Evolutionary conservation across 2,329 filamentous ascomycete genomes (phyloP), one percentile per base, ranked within the genome.

Genomic region (Myotisia sp.): DNA sequence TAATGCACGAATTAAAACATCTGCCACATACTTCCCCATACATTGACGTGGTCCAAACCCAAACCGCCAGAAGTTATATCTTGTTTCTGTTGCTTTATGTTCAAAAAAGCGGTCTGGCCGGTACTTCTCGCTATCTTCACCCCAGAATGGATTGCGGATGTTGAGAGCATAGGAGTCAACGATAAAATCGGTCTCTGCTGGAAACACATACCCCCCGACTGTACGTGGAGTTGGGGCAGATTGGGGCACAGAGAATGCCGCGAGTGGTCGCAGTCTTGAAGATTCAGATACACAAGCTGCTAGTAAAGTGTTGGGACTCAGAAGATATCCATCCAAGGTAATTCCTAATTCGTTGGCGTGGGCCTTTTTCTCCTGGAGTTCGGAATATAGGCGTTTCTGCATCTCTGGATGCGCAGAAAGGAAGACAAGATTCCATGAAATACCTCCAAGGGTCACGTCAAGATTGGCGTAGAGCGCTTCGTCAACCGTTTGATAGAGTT

Each of bases 381-480:
- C 55, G 0, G 34, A 13, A 3, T 45, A 43, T 0, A 63, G 29
- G 6, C 47, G 31, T 4, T 34, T 35, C 36, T 64, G 59, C 3
- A 49, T 39, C 2, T 47, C 44, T 0, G 42, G 49, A 36, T 63
- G 26, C 2, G 50, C 47, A 1, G 62, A 60, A 0, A 68, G 45
- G 29, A 63, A 58, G 1, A 63, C 46, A 0, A 62, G 40, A n/a
- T 50, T 54, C 62, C 64, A 68, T 0, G 58, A 56, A 0, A 65
- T 30, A 1, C 45, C 59, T 3, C 59, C 57, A 2, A 54, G 54
- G 0, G 62, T 63, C 6, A 67, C 62, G 37, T 67, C 64, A 1
- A 67, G 49, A 37, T 67, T 66, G 2, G 60, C 63, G 38, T 56
- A 67, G 0, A 67, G 51, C 27, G 54, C 53, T 43, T 67, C 64